Evolutionary conservation across 208 protist species (phyloP), one percentile per base, ranked within the genome.

Genomic region (Crithidia brevicula): DNA sequence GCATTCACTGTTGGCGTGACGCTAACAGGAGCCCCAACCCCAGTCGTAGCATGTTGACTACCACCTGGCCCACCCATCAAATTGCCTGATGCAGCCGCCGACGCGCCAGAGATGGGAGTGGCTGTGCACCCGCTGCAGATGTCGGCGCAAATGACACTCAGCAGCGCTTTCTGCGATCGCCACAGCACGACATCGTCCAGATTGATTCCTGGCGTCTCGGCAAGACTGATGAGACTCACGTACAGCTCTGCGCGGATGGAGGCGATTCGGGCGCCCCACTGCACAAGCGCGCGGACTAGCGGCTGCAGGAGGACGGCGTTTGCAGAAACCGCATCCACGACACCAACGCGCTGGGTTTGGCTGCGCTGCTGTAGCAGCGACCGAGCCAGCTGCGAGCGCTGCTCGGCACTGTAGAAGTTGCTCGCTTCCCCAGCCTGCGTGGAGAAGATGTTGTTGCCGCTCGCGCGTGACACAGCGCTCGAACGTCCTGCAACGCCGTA

Each of bases 171-270:
- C 59, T 92, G 74, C 25, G 71, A 74, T 33, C 86, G 84, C 59
- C 80, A 84, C 51, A 92, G 53, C n/a, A 75, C 76, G 11, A 85
- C 72, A 49, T 93, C 86, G 69, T 95, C 89, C 4, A 85, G 56
- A 27, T 61, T 64, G n/a, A 88, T 70, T 11, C 85, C 81, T 2
- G 85, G 81, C 36, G 83, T 89, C n/a, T 77, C 57, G 38, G 82
- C 60, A 40, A 95, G 83, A 27, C 63, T 70, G 27, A 88, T 57
- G 40, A 91, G 74, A 11, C 74, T 73, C 33, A 72, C 63, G 60
- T 95, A 93, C 4, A 92, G 72, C 36, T 93, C 81, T 9, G 70
- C 42, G 27, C 89, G 82, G 36, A 82, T 67, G 31, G 60, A 40
- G 9, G 79, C 51, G 30, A 90, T 80, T 18, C 74, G 74, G 13